Percentiles rank a stretch among this genome's conserved stretches.
phyloP scores from a whole-genome alignment of 148 eudicot genomes.

The Rhododendron henanense region DNA sequence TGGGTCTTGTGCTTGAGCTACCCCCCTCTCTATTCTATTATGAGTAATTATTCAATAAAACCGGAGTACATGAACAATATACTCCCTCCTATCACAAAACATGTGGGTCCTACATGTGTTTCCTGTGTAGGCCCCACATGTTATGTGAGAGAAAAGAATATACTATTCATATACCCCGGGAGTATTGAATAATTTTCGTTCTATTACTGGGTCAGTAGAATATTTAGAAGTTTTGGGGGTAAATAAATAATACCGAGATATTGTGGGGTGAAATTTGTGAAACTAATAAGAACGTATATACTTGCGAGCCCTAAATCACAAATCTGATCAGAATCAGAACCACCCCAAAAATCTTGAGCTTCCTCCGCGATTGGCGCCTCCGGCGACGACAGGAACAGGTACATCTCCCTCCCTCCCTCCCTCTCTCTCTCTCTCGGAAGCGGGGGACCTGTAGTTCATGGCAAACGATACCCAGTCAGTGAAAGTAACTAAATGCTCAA shows the following conservation, averaged over 20 bases:
- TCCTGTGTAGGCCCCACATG: too few relatives aligned
- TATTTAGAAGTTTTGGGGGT: neutral
- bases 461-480: neutral
- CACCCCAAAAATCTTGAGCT: neutral
- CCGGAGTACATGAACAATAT: too few relatives aligned
- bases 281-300: neutral
- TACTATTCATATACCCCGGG: too few relatives aligned
- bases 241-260: neutral
- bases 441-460: neutral
- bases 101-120: too few relatives aligned
- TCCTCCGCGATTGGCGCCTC: neutral
- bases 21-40: too few relatives aligned
- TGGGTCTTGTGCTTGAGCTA: too few relatives aligned
- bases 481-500: neutral
- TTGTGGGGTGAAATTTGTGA: neutral
- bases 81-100: too few relatives aligned
- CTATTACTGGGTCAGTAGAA: neutral
- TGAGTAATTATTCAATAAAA: too few relatives aligned
- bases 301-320: neutral
- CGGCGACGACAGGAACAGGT: neutral
- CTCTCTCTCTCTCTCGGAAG: neutral
- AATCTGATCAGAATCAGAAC: too few relatives aligned
- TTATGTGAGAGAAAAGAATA: rapidly evolving
- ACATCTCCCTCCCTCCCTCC: neutral
- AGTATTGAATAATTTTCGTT: too few relatives aligned